Evolutionary conservation across 805 yeast genomes (phyloP), one percentile per base, ranked within the genome.

Genomic region (Phaffomyces opuntiae): DNA sequence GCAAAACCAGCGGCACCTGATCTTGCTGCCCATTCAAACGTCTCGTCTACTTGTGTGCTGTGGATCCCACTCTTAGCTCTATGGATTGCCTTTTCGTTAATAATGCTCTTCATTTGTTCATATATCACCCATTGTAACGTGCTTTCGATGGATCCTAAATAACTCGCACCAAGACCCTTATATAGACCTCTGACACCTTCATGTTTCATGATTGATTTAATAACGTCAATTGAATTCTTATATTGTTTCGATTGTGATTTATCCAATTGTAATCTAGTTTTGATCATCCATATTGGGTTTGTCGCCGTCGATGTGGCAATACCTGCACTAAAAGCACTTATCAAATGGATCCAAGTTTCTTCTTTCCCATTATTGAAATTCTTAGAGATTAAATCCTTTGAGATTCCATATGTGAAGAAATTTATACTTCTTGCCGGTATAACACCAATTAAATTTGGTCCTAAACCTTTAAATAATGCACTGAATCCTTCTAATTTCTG

Each of bases 1-100:
- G 99, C 99, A 37, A 88, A 81, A 38, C 99, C 99, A 3, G 99
- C 99, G 38, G 96, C 87, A 2, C 98, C 98, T 0, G 97, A 88
- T 55, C 97, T 79, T 3, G 96, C 96, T 51, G 83, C 77, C 99
- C 99, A 93, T 59, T 88, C 96, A 53, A 82, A 65, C 26, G 88
- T 68, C 48, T 78, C 74, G 56, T 87, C 96, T 46, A 72, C 60
- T 3, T 77, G 68, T 4, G 75, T 62, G 45, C 61, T 64, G 27
- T 58, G 53, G 11, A 54, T 55, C 7, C 69, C 64, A 46, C 38
- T 62, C 53, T 51, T 59, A 44, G 54, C 60, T 51, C 66, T 64
- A 43, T 69, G 69, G 47, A 62, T 68, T 48, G 73, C 74, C 59
- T 81, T 73, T 53, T 68, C 72, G 52, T 68, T 65, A 40, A 93